Evolutionary conservation across 2,329 filamentous ascomycete genomes (phyloP), one percentile per base, ranked within the genome.

Genomic region (Aspergillus sp.): DNA sequence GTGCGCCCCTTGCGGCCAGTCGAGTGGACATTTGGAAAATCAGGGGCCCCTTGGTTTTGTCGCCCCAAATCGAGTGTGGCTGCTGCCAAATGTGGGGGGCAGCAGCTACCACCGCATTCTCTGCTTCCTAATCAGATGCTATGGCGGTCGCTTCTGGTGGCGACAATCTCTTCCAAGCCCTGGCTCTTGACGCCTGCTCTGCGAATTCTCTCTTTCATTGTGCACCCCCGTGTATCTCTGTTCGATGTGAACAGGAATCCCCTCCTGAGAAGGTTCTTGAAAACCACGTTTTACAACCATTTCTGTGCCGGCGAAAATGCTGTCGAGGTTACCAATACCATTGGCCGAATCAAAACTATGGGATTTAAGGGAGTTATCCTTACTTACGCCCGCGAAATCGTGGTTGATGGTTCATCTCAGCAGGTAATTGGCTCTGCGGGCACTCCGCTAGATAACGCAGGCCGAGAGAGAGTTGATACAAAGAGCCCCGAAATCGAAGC

Each of bases 271-370:
- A 68, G 70, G 50, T 57, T 76, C 3, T 65, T 77, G 9, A 71
- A 71, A 22, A 68, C 66, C 12, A 63, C 76, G 2, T 70, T 96
- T 70, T 96, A 96, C 72, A 86, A 87, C n/a, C 93, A 96, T 69
- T 96, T 96, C 75, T 96, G 93, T 73, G 91, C 91, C 0, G 93
- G 93, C 34, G 89, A 93, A 77, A 79, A 74, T 22, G 65, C 70
- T 9, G 44, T 20, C 0, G 77, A 80, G 54, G 77, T 81, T 3
- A 64, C 66, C 5, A 62, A 63, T 3, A 77, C 73, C 0, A 68
- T 78, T 3, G 60, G 66, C 9, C 65, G 69, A 2, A 75, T 80
- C 51, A 77, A 76, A 58, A 54, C 61, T 0, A 61, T 81, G 8
- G 80, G 80, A 0, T 82, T 76, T 53, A 71, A 75, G n/a, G 80